Conservation (phyloP, 192 early-diverging fungal genomes). For the Dissophora ornata region DNA sequence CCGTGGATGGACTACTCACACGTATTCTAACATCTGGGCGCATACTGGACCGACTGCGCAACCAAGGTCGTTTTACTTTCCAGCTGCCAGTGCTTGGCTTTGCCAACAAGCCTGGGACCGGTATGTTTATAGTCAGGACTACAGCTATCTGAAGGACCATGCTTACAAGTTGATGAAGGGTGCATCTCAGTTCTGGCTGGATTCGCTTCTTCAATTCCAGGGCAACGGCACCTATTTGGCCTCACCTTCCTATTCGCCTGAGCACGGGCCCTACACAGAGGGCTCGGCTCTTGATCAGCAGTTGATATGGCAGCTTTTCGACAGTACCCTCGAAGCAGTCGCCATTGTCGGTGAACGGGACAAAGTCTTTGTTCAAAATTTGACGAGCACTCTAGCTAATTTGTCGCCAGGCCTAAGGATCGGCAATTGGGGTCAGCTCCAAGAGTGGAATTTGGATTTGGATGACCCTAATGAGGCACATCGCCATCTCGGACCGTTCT, state of each 20-base stretch:
- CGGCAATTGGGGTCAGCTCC: constrained; percentile 39
- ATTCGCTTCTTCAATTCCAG: constrained; percentile 11
- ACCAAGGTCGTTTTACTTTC: constrained; percentile 36
- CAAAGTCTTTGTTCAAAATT: constrained; percentile 36
- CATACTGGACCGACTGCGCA: constrained; percentile 44
- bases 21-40: constrained; percentile 52
- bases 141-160: constrained; percentile 32
- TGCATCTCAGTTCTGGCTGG: constrained; percentile 47
- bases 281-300: constrained; percentile 50
- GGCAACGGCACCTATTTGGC: not conserved
- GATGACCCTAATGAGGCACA: constrained; percentile 37
- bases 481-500: constrained; percentile 40
- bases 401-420: constrained; percentile 34
- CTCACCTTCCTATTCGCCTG: constrained; percentile 42
- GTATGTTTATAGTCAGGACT: constrained; percentile 43
- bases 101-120: constrained; percentile 49
- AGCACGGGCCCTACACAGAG: constrained; percentile 33
- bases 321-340: constrained; percentile 37
- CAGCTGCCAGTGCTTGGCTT: constrained; percentile 47
- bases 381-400: constrained; percentile 10
- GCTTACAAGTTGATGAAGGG: constrained; percentile 52
- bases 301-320: constrained; percentile 42
- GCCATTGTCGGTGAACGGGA: constrained; percentile 30
- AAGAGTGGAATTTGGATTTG: constrained; percentile 54
- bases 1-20: constrained; percentile 43